Evolutionary conservation across 2,329 filamentous ascomycete genomes (phyloP), one percentile per base, ranked within the genome.

Genomic region (Penicillium sp.): DNA sequence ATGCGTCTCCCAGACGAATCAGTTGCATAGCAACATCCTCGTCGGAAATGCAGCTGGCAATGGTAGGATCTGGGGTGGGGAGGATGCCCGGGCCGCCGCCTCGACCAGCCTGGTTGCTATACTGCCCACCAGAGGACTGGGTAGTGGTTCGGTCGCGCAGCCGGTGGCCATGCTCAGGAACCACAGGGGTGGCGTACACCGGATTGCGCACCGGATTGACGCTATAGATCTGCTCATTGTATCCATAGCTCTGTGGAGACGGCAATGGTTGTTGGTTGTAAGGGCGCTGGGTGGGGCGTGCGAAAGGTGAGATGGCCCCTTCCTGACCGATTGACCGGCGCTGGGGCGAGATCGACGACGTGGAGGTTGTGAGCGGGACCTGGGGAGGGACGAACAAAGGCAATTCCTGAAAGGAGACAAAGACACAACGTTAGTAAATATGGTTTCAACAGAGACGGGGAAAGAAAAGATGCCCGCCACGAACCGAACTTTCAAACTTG

Each of bases 21-120:
- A 98, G 77, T 72, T 97, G 93, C 65, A 96, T 84, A 49, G 93
- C 93, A 54, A 97, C 93, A 70, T 98, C 93, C 70, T 98, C 93
- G 66, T 98, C 93, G 13, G 91, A 97, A 69, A 98, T 91, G 69
- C 88, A 94, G 71, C 91, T 97, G 48, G 88, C 88, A 60, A 97
- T 87, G 10, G 93, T 98, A n/a, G 91, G 91, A 61, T 97, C 93
- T 22, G 93, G 93, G 2, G 93, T 98, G 19, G 90, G 90, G 56
- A 96, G 75, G 59, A 94, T 80, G 48, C 83, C 82, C 56, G 75
- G 66, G 43, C 66, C 71, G 45, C 67, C 62, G 37, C 58, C 60
- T 34, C 64, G 66, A 48, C 63, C 66, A 35, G 69, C 71, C 45
- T 65, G 64, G 54, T 68, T 70, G 54, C 65, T 65, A 42, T 71